These are phyloP conservation scores for Tetrahymena malaccensis DNA, from an alignment of 73 alveolate genomes.

Conservation along the genomic window DNA sequence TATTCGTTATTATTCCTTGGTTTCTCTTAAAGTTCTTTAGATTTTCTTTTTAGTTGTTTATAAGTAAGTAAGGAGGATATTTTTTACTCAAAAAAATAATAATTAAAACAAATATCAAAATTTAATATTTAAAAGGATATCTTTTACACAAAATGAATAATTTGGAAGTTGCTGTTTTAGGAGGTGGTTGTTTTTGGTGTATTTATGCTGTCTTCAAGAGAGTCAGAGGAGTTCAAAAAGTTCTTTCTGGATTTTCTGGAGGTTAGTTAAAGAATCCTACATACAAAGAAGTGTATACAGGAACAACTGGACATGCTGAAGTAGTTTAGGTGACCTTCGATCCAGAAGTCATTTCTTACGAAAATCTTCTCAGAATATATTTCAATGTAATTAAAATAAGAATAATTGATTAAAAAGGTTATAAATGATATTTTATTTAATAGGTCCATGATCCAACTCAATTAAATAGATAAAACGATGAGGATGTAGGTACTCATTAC, in stretches of 20 bases:
- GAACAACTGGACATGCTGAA: constrained; percentile 64
- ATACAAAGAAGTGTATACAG: constrained; percentile 55
- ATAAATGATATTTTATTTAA: constrained; percentile 31
- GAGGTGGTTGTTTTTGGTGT: constrained; percentile 59
- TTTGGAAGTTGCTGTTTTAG: constrained; percentile 35
- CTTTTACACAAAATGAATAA: background rate
- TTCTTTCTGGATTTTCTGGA: constrained; percentile 51
- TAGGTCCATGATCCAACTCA: constrained; percentile 67
- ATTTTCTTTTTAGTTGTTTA: background rate
- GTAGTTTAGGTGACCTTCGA: constrained; percentile 56
- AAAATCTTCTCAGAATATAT: background rate
- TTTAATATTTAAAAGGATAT: background rate
- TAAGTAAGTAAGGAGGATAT: background rate
- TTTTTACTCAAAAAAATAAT: background rate
- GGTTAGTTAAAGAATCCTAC: constrained; percentile 58
- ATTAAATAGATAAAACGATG: constrained; percentile 55
- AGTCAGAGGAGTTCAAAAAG: constrained; percentile 27
- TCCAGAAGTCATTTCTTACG: constrained; percentile 9
- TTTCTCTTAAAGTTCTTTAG: background rate
- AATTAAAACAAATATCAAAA: background rate
- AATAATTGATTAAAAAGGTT: background rate
- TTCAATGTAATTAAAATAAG: background rate
- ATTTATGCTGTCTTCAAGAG: constrained; percentile 37
- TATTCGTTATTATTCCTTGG: background rate
- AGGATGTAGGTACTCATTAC: constrained; percentile 46